Conservation (phyloP, 306 rosid species). For the Rosa multiflora region DNA sequence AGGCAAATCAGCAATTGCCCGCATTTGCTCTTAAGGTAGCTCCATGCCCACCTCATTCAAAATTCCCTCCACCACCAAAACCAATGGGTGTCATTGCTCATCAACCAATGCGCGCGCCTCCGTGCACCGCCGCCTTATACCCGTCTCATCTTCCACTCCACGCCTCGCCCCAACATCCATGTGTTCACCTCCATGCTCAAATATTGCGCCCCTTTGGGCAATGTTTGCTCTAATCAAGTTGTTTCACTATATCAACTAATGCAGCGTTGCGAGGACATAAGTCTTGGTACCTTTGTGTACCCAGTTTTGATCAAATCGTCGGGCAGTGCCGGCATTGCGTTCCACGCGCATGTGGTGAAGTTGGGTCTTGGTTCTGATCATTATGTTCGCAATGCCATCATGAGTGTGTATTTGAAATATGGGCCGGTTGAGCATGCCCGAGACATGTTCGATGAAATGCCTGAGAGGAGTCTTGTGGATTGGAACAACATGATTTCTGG, state of each 20-base stretch:
- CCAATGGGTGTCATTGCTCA: slow-evolving; percentile 48
- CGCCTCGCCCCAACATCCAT: slow-evolving; percentile 32
- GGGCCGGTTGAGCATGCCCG: slow-evolving; percentile 46
- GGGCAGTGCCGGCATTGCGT: slow-evolving; percentile 37
- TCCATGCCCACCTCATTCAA: slow-evolving; percentile 53
- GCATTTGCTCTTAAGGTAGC: slow-evolving; percentile 25
- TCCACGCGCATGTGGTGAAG: slow-evolving; percentile 52
- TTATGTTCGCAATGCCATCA: slow-evolving; percentile 49
- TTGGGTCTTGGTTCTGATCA: slow-evolving; percentile 41
- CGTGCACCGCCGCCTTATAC: slow-evolving; percentile 50
- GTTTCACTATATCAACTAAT: slow-evolving; percentile 42
- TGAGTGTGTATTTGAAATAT: slow-evolving; percentile 38
- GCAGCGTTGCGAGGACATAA: slow-evolving; percentile 23
- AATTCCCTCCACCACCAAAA: slow-evolving; percentile 46
- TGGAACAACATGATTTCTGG: slow-evolving; percentile 68
- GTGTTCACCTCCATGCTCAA: slow-evolving; percentile 55
- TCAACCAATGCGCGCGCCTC: slow-evolving; percentile 57
- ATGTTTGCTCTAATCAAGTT: slow-evolving; percentile 20
- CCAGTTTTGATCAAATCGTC: slow-evolving; percentile 45
- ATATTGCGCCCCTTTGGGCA: slow-evolving; percentile 40
- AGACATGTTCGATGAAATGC: slow-evolving; percentile 54
- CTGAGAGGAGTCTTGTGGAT: slow-evolving; percentile 50
- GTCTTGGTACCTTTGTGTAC: slow-evolving; percentile 39
- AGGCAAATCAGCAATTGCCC: too few relatives aligned
- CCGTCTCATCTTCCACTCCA: slow-evolving; percentile 36